These are phyloP conservation scores for Paraphaeosphaeria minitans DNA, from an alignment of 2,329 filamentous ascomycete species.

Conservation along the genomic window DNA sequence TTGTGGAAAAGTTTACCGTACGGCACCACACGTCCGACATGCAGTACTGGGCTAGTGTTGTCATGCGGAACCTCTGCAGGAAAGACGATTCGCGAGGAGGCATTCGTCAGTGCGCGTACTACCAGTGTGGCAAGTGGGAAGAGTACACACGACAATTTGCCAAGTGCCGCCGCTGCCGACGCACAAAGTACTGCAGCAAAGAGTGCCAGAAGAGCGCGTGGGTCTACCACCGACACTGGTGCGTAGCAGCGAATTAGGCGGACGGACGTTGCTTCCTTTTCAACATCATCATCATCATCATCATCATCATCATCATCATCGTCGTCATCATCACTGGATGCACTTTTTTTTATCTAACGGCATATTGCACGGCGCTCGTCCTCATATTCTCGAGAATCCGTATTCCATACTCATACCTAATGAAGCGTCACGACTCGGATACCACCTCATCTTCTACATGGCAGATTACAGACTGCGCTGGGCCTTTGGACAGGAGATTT, in stretches of 20 bases:
- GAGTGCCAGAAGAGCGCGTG: constrained; percentile 99
- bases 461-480: constrained; percentile 42
- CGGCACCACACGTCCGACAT: constrained; percentile 94
- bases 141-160: constrained; percentile 96
- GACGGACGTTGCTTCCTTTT: constrained; percentile 27
- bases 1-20: constrained; percentile 98
- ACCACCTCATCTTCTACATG: constrained; percentile 30
- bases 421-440: constrained; percentile 47
- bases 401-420: constrained; percentile 46
- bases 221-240: constrained; percentile 99
- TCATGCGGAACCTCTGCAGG: constrained; percentile 97
- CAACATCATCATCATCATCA: constrained; percentile 40
- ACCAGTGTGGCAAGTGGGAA: constrained; percentile 98
- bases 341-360: constrained; percentile 44
- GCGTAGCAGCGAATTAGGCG: constrained; percentile 69
- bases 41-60: constrained; percentile 99
- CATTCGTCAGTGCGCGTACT: constrained; percentile 96
- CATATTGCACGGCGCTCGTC: constrained; percentile 50
- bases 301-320: constrained; percentile 35
- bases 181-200: constrained; percentile 99
- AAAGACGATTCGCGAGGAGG: constrained; percentile 95
- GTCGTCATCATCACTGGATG: constrained; percentile 40
- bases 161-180: constrained; percentile 92
- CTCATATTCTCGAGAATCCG: constrained; percentile 39
- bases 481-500: constrained; percentile 32